Evolutionary conservation across 306 rosid genomes (phyloP), one percentile per base, ranked within the genome.

Genomic region (Dicorynia guianensis): DNA sequence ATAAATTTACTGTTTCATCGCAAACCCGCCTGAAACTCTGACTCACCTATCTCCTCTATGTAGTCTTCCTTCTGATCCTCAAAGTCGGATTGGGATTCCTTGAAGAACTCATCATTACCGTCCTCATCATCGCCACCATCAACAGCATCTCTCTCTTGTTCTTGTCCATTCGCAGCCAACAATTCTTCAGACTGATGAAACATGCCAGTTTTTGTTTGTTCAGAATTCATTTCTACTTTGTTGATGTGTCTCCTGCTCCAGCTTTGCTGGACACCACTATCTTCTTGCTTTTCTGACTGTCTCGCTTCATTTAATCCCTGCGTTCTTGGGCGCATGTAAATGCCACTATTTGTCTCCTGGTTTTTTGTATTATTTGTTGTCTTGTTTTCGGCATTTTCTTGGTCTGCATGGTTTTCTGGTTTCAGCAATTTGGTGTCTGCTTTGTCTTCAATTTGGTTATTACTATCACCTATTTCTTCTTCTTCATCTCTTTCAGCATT

Each of bases 21-120:
- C 63, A 70, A 46, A 64, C 48, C 79, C 35, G 53, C 17, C 58
- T 59, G 86, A 55, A 84, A 87, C 64, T 88, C 87, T 4, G 87
- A 75, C 69, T 85, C 87, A 5, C 86, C 85, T 18, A 75, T 63
- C 56, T 91, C 91, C 73, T 85, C 88, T 55, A 53, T 79, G 83
- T 91, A 79, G 54, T 82, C 87, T 36, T 79, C 76, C 67, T 67
- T 76, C 33, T 87, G 87, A 53, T 74, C 87, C 67, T 77, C 82
- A 63, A 43, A 73, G 18, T 57, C 67, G 3, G 76, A 50, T 5
- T 62, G 83, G 10, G 85, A 49, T 30, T 84, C 82, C 35, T 70
- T 75, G 7, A 44, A 5, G 76, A 72, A 54, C 13, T 69, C 72
- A 8, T 74, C 80, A 4, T 70, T 18, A 9, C 20, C 56, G 14